These are phyloP conservation scores for Amylocarpus encephaloides DNA, from an alignment of 2,329 filamentous ascomycete species.

Conservation along the genomic window DNA sequence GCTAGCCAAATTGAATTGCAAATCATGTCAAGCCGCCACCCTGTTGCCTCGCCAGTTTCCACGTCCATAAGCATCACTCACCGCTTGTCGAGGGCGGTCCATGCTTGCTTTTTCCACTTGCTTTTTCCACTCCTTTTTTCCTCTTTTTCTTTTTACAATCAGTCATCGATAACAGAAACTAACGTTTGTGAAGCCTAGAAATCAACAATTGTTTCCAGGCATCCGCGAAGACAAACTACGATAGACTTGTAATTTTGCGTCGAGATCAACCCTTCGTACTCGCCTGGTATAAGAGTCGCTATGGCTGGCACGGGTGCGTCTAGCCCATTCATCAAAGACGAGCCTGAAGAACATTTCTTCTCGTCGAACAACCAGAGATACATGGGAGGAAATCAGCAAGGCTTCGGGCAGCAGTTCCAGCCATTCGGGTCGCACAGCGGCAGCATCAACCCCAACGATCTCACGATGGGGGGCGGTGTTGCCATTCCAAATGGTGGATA, in stretches of 20 bases:
- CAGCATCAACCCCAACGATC: conserved; percentile 77
- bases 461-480: conserved; percentile 59
- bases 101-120: conserved; percentile 7
- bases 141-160: conserved; percentile 13
- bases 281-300: conserved; percentile 19
- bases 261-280: conserved; percentile 12
- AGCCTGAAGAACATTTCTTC: conserved; percentile 57
- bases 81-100: neutral
- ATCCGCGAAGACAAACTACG: conserved; percentile 16
- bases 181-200: conserved; percentile 28
- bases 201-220: conserved; percentile 15
- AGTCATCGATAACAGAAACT: conserved; percentile 14
- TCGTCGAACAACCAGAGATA: conserved; percentile 27
- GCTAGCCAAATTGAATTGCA: neutral
- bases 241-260: conserved; percentile 7
- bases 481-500: conserved; percentile 39
- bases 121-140: conserved; percentile 22
- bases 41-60: neutral
- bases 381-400: conserved; percentile 28
- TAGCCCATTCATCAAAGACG: conserved; percentile 61
- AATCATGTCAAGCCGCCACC: neutral
- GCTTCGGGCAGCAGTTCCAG: conserved; percentile 39
- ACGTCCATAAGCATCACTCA: neutral
- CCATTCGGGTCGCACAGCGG: conserved; percentile 37
- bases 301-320: conserved; percentile 33